phyloP scores from a whole-genome alignment of 2,329 filamentous ascomycete species.

The Penicillium sp. region DNA sequence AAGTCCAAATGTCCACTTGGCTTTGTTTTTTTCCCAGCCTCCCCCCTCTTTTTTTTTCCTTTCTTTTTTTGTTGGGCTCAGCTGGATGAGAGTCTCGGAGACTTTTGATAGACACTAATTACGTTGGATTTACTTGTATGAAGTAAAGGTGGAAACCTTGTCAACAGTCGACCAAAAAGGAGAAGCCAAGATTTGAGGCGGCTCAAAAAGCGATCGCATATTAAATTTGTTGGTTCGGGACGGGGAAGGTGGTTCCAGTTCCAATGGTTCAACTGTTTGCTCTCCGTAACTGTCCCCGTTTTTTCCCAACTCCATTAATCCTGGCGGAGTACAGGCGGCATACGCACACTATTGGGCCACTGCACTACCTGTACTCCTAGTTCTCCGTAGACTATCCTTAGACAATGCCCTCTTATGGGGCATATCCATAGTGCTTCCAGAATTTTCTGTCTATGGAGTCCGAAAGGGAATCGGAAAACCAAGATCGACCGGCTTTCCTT shows the following conservation, averaged over 20 bases:
- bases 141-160: not conserved
- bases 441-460: constrained; percentile 16
- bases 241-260: constrained; percentile 6
- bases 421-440: constrained; percentile 18
- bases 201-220: constrained; percentile 6
- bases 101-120: not conserved
- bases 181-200: constrained; percentile 5
- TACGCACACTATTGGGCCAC: constrained; percentile 1
- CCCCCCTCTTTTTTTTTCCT: not conserved
- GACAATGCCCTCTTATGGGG: not conserved
- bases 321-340: constrained; percentile 5
- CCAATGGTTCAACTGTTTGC: not conserved
- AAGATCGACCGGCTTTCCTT: constrained; percentile 27
- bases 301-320: not conserved
- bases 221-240: constrained; percentile 7
- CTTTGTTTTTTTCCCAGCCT: not conserved
- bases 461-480: constrained; percentile 4
- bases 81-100: not conserved
- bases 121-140: not conserved
- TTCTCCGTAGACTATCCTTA: not conserved
- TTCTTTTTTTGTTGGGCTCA: not conserved
- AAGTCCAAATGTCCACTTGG: constrained; percentile 1
- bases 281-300: not conserved
- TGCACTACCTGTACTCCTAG: too few species aligned
- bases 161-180: not conserved